Evolutionary conservation across 345 rosid genomes (phyloP).

Genomic region (Crucihimalaya himalaica): DNA sequence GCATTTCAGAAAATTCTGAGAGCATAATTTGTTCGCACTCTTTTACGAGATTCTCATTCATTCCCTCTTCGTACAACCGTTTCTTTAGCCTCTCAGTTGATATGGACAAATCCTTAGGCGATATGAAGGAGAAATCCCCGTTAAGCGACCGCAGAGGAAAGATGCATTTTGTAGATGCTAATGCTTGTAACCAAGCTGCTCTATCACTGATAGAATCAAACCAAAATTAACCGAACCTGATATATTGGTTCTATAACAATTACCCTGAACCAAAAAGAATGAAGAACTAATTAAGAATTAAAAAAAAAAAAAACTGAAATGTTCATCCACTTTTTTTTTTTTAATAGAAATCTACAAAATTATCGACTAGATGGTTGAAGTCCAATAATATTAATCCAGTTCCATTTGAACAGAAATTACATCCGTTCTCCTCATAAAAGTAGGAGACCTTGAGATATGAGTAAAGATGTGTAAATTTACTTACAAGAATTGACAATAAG

Average conservation of each 20-base stretch:
- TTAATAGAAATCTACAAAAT: not conserved
- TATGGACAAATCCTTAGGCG: slow-evolving; percentile 62
- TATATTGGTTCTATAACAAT: not conserved
- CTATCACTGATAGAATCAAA: slow-evolving; percentile 57
- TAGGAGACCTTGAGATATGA: not conserved
- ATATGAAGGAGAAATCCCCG: slow-evolving; percentile 52
- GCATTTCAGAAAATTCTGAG: slow-evolving; percentile 78
- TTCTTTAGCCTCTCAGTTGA: slow-evolving; percentile 80
- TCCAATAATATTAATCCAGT: not conserved
- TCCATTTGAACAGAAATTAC: not conserved
- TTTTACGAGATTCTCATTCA: slow-evolving; percentile 65
- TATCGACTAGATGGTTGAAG: not conserved
- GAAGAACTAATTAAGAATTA: not conserved
- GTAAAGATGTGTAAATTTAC: not conserved
- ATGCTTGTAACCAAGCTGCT: slow-evolving; percentile 91
- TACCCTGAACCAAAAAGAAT: not conserved
- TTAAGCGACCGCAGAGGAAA: slow-evolving; percentile 64
- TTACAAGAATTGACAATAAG: not conserved
- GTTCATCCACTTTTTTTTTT: not conserved
- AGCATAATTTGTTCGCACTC: slow-evolving; percentile 92
- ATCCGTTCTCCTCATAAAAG: not conserved
- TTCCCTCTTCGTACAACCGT: slow-evolving; percentile 67
- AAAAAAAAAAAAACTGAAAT: not conserved
- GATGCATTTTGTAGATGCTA: slow-evolving; percentile 67
- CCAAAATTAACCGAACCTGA: not conserved